A percentile compares a stretch with the other conserved stretches of the same genome.
Evolutionary conservation across 345 rosid species (phyloP).

Genomic region (Citrus reticulata): DNA sequence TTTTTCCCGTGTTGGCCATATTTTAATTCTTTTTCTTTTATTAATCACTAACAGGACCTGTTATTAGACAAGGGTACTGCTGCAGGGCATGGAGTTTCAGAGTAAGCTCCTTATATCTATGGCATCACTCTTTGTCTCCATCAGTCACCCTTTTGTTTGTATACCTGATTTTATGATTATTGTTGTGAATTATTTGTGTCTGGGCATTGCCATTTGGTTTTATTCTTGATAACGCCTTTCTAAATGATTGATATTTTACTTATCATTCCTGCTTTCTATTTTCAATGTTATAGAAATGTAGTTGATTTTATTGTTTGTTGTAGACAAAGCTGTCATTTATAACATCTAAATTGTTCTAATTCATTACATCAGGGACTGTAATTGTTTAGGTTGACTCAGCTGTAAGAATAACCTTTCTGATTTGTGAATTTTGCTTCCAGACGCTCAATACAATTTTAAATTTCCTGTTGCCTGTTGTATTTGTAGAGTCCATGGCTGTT

Average conservation of each 20-base stretch:
- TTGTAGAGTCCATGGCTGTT: background rate
- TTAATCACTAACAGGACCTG: slow-evolving; percentile 55
- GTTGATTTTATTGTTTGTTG: background rate
- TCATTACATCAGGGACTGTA: background rate
- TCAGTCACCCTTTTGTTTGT: background rate
- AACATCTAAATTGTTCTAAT: background rate
- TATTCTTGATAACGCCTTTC: background rate
- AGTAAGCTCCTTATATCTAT: slow-evolving; percentile 38
- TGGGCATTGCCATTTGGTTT: background rate
- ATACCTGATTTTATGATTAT: slow-evolving; percentile 6
- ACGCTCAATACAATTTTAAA: background rate
- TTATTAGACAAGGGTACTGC: slow-evolving; percentile 52
- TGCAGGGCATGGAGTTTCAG: slow-evolving; percentile 38
- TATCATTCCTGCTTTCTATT: background rate
- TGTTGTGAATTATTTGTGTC: slow-evolving; percentile 29
- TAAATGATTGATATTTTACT: background rate
- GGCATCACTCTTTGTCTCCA: background rate
- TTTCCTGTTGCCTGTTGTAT: background rate
- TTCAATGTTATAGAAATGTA: background rate
- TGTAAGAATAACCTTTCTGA: background rate
- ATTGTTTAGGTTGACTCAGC: background rate
- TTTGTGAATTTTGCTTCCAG: background rate
- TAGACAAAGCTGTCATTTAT: background rate
- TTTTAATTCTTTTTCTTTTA: slow-evolving; percentile 3
- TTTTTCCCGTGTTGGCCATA: slow-evolving; percentile 5